Base-by-base conservation (phyloP, 305 asterid species). In the Ilex paraguariensis region DNA sequence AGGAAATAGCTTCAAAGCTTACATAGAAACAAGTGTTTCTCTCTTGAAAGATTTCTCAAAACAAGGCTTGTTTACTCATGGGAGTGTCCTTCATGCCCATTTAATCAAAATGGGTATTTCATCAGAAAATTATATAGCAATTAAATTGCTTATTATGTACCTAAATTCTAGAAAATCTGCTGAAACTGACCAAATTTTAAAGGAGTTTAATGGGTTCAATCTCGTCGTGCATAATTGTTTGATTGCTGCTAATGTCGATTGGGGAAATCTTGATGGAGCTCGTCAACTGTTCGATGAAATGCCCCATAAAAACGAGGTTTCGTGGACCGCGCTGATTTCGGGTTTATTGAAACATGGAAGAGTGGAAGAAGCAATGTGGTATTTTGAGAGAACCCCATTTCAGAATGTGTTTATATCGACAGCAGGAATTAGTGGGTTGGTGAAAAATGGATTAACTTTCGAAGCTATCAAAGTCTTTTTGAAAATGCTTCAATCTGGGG, bases 251-350 rank as follows among this genome's bases (percentile, higher is more conserved):
- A 80, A 79, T 56, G 64, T 87, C 3, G 72, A 76, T 54, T 76
- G 87, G 89, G 97, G 95, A 13, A 59, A 82, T 61, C 61, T 71
- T 5, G 48, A 15, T 0, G 66, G 74, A 33, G 96, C 97, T 31
- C 68, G 83, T 48, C 65, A 36, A 13, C 10, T 90, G 91, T 90
- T 90, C 50, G 96, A 84, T 15, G 91, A 85, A 86, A 87, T 87
- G 96, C 93, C 96, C 8, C 85, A 81, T 10, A 69, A 89, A 77
- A 87, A 87, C 52, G 86, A 76, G 68, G 91, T 90, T 73, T 74
- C 95, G 56, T 90, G 96, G 96, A 90, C 97, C 54, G 73, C 85
- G 11, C 63, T 86, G 61, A 58, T 86, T 57, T 82, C 90, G 28
- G 97, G 96, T 48, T 72, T 87, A n/a, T 54, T 90, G 61, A 81